Conservation (phyloP, 768 basidiomycete genomes). For the Termitomyces sp. region DNA sequence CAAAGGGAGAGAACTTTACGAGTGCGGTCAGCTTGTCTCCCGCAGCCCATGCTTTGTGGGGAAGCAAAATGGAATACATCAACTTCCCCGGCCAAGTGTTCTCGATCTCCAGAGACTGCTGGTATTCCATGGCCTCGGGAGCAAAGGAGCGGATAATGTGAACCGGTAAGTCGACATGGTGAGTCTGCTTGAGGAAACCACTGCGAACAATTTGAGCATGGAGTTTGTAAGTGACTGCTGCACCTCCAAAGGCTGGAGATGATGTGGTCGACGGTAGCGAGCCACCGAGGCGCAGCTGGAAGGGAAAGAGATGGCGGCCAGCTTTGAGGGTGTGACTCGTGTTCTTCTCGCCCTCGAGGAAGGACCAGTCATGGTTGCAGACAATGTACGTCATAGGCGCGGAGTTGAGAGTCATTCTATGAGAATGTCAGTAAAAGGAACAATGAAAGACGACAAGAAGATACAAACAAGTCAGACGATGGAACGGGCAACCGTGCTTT, state of each 20-base stretch:
- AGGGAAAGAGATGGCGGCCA: slow-evolving; percentile 91
- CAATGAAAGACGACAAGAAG: slow-evolving; percentile 5
- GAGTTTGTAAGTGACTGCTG: slow-evolving; percentile 81
- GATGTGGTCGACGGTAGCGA: slow-evolving; percentile 74
- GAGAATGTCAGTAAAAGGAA: slow-evolving; percentile 5
- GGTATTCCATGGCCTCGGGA: slow-evolving; percentile 86
- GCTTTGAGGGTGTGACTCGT: slow-evolving; percentile 89
- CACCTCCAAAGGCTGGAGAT: slow-evolving; percentile 49
- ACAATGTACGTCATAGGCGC: slow-evolving; percentile 53
- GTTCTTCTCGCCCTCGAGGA: slow-evolving; percentile 77
- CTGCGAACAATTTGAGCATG: slow-evolving; percentile 79
- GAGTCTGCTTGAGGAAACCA: slow-evolving; percentile 60
- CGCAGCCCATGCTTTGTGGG: slow-evolving; percentile 93
- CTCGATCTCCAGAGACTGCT: slow-evolving; percentile 91
- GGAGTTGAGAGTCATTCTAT: slow-evolving; percentile 36
- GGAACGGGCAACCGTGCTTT: slow-evolving; percentile 68
- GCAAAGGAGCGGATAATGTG: slow-evolving; percentile 68
- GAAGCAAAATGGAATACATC: slow-evolving; percentile 92
- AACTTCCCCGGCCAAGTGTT: slow-evolving; percentile 97
- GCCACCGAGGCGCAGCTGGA: slow-evolving; percentile 81
- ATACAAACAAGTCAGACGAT: slow-evolving; percentile 51
- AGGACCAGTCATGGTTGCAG: slow-evolving; percentile 87
- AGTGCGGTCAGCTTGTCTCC: slow-evolving; percentile 80
- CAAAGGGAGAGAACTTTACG: slow-evolving; percentile 82
- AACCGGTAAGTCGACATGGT: slow-evolving; percentile 57